A percentile compares a stretch with the other conserved stretches of the same genome.
Conservation (phyloP, 345 rosid species). For the Microcos paniculata region DNA sequence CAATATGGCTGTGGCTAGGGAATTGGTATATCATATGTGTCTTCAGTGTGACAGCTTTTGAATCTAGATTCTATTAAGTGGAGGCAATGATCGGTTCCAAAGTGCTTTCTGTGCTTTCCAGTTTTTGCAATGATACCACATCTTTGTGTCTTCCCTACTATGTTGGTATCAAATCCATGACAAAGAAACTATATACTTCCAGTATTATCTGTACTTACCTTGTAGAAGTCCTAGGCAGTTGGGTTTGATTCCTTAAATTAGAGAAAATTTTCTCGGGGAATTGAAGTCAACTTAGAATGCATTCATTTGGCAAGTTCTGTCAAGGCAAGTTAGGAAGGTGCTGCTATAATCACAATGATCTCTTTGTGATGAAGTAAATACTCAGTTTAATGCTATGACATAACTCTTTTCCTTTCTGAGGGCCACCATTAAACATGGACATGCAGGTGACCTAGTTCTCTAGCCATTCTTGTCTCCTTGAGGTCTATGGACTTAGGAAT, state of each 20-base stretch:
- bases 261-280: background rate
- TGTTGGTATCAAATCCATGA: too few species aligned
- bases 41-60: too few species aligned
- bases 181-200: too few species aligned
- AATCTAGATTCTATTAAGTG: too few species aligned
- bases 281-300: background rate
- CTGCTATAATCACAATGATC: background rate
- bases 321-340: background rate
- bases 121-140: too few species aligned
- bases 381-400: background rate
- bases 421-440: background rate
- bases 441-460: background rate
- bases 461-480: background rate
- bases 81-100: too few species aligned
- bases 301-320: background rate
- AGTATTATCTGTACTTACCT: too few species aligned
- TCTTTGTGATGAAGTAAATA: background rate
- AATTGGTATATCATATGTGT: too few species aligned
- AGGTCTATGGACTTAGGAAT: background rate
- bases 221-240: background rate
- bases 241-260: background rate
- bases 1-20: too few species aligned
- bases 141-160: too few species aligned
- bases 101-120: too few species aligned
- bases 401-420: background rate